Evolutionary conservation across 1,139 yeast species (phyloP).

Genomic region (Geotrichum klebahnii): DNA sequence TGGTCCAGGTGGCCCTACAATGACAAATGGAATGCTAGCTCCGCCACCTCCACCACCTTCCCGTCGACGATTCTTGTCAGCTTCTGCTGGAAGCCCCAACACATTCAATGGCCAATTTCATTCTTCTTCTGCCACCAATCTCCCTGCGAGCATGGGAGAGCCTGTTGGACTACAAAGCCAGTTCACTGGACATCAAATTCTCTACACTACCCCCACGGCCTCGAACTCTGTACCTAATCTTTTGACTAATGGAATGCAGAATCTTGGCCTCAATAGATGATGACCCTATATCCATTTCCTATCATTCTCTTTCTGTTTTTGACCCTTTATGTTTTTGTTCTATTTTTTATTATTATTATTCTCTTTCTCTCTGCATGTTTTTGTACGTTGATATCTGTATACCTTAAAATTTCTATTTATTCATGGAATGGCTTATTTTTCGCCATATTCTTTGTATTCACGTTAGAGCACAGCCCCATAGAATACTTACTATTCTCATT

Average conservation of each 20-base stretch:
- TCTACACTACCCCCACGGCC: conserved; percentile 12
- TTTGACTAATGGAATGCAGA: conserved; percentile 16
- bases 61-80: conserved; percentile 9
- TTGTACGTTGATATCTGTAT: too few species aligned
- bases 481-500: too few species aligned
- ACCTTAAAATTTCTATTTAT: too few species aligned
- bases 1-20: conserved; percentile 7
- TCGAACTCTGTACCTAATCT: conserved; percentile 20
- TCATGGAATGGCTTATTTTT: too few species aligned
- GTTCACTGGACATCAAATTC: conserved; percentile 13
- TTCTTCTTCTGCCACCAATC: conserved; percentile 15
- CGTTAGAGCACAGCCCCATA: too few species aligned
- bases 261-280: conserved; percentile 13
- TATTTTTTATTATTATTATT: not conserved
- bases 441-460: too few species aligned
- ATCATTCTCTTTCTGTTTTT: not conserved
- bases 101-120: conserved; percentile 1
- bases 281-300: not conserved
- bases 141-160: not conserved
- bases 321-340: not conserved
- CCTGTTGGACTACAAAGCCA: conserved; percentile 9
- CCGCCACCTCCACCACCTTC: conserved; percentile 19
- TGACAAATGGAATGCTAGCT: conserved; percentile 17
- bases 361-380: not conserved
- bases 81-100: conserved; percentile 1